Evolutionary conservation across 1,284 basidiomycete species (phyloP).

Genomic region (Trametes polyzona): DNA sequence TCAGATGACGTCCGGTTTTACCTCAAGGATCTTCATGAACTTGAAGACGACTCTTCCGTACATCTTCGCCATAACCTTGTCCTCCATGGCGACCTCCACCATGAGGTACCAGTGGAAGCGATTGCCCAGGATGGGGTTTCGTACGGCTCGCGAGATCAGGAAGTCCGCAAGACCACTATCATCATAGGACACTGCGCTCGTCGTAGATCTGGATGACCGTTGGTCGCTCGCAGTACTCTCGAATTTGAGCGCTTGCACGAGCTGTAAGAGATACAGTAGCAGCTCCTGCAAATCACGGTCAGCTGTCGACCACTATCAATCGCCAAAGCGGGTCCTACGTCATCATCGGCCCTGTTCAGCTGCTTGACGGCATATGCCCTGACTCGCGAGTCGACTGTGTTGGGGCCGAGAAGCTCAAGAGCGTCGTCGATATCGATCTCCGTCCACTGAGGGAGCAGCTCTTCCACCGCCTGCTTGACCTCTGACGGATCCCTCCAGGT

Average conservation of each 20-base stretch:
- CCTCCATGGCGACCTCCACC: slow-evolving; percentile 86
- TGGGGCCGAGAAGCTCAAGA: slow-evolving; percentile 90
- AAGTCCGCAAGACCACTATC: slow-evolving; percentile 91
- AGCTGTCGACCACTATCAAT: slow-evolving; percentile 1
- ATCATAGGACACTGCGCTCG: slow-evolving; percentile 67
- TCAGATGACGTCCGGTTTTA: slow-evolving; percentile 33
- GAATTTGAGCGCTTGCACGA: slow-evolving; percentile 98
- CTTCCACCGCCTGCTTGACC: slow-evolving; percentile 97
- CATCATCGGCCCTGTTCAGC: slow-evolving; percentile 90
- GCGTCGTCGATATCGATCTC: slow-evolving; percentile 98
- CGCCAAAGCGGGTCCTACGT: slow-evolving; percentile 54
- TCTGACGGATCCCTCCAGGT: slow-evolving; percentile 97
- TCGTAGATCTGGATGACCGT: slow-evolving; percentile 22
- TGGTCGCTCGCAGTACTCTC: slow-evolving; percentile 80
- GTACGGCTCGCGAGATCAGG: slow-evolving; percentile 83
- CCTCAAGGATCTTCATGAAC: slow-evolving; percentile 89
- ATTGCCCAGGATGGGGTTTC: slow-evolving; percentile 87
- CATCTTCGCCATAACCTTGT: slow-evolving; percentile 87
- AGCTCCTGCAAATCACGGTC: slow-evolving; percentile 67
- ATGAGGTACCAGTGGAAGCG: slow-evolving; percentile 97
- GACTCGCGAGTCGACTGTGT: slow-evolving; percentile 90
- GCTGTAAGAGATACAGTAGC: slow-evolving; percentile 89
- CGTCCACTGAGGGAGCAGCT: slow-evolving; percentile 94
- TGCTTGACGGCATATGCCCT: slow-evolving; percentile 94
- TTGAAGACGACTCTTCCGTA: slow-evolving; percentile 89